Evolutionary conservation across 2,329 filamentous ascomycete species (phyloP).

Genomic region (Penicillium crustosum): DNA sequence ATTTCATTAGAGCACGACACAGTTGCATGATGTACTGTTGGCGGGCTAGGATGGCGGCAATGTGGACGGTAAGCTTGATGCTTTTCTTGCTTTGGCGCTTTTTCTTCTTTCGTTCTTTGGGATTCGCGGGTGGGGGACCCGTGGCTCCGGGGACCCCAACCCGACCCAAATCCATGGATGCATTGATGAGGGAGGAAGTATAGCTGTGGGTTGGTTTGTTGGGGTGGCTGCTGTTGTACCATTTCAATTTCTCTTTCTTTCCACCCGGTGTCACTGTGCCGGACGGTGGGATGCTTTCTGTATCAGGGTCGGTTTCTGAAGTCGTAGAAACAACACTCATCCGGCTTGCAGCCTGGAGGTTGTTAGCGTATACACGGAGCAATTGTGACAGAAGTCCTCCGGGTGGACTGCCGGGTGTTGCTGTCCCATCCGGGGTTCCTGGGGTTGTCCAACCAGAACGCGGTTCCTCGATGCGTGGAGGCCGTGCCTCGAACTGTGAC

Average conservation of each 20-base stretch:
- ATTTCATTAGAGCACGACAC: conserved; percentile 32
- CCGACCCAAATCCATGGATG: conserved; percentile 29
- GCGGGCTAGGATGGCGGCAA: conserved; percentile 65
- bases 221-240: conserved; percentile 27
- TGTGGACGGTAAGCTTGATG: conserved; percentile 57
- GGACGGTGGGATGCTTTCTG: conserved; percentile 17
- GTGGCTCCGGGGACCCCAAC: conserved; percentile 25
- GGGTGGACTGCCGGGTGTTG: conserved; percentile 17
- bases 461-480: conserved; percentile 6
- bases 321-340: conserved; percentile 22
- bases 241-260: conserved; percentile 32
- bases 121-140: conserved; percentile 17
- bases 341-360: conserved; percentile 34
- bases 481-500: background rate
- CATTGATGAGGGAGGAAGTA: conserved; percentile 29
- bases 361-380: conserved; percentile 64
- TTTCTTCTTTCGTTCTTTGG: conserved; percentile 26
- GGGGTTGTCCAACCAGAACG: conserved; percentile 21
- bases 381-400: conserved; percentile 67
- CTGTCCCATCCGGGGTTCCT: conserved; percentile 17
- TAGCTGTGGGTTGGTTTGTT: conserved; percentile 21
- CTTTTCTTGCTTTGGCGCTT: conserved; percentile 45
- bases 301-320: conserved; percentile 18
- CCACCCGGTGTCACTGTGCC: conserved; percentile 14
- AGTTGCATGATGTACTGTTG: conserved; percentile 34